Conservation (phyloP, 768 basidiomycete species). For the Mycena maculata region DNA sequence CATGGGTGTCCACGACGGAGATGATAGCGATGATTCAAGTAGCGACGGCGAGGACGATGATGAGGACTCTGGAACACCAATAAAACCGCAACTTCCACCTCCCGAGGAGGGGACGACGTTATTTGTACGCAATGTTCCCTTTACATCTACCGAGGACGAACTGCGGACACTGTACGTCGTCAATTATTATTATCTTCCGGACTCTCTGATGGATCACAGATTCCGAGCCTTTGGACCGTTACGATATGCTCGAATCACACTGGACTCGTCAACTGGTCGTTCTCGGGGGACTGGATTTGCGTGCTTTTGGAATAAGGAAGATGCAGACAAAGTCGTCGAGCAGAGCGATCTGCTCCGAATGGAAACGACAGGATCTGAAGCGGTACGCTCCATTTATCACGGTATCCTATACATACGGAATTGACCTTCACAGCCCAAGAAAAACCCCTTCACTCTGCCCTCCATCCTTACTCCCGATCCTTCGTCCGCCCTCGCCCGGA, state of each 20-base stretch:
- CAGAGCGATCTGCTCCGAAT: slow-evolving; percentile 79
- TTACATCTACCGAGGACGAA: slow-evolving; percentile 93
- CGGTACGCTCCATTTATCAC: slow-evolving; percentile 37
- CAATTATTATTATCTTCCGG: not conserved
- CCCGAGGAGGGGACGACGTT: slow-evolving; percentile 92
- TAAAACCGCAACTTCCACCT: slow-evolving; percentile 78
- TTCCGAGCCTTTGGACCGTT: slow-evolving; percentile 94
- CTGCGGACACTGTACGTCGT: slow-evolving; percentile 82
- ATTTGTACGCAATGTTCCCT: slow-evolving; percentile 94
- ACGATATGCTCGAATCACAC: slow-evolving; percentile 91
- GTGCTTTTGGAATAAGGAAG: slow-evolving; percentile 95
- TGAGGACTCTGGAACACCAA: slow-evolving; percentile 55
- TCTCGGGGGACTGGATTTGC: slow-evolving; percentile 97
- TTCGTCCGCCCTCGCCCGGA: slow-evolving; percentile 83
- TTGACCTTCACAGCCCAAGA: slow-evolving; percentile 58
- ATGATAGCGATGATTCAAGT: slow-evolving; percentile 40
- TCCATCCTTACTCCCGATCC: slow-evolving; percentile 96
- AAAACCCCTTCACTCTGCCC: slow-evolving; percentile 88
- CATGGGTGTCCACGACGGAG: slow-evolving; percentile 57
- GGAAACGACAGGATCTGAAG: slow-evolving; percentile 67
- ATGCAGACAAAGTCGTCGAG: slow-evolving; percentile 86
- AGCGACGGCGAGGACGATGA: slow-evolving; percentile 53
- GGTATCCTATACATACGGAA: not conserved
- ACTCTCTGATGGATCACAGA: slow-evolving; percentile 51
- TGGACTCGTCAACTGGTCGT: slow-evolving; percentile 85